Evolutionary conservation across 164 flowering plant species (phyloP).

Genomic region (Protea cynaroides): DNA sequence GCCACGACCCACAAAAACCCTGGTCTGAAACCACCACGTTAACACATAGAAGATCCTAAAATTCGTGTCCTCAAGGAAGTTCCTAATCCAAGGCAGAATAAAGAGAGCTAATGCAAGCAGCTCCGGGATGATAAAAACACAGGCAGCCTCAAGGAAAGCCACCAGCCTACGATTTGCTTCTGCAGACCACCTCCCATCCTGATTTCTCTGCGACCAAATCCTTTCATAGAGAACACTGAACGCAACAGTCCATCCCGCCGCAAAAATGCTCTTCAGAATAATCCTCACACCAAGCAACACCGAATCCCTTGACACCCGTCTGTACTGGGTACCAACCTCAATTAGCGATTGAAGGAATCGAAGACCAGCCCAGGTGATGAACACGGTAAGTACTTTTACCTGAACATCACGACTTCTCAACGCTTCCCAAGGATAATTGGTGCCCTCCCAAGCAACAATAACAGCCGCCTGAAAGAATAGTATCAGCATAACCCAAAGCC

Average conservation of each 20-base stretch:
- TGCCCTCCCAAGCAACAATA: slow-evolving; percentile 68
- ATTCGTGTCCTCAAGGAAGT: slow-evolving; percentile 56
- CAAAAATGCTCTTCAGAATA: slow-evolving; percentile 65
- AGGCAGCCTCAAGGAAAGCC: slow-evolving; percentile 56
- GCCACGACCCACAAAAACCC: slow-evolving; percentile 83
- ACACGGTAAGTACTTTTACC: slow-evolving; percentile 61
- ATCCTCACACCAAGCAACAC: slow-evolving; percentile 58
- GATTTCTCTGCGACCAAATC: slow-evolving; percentile 67
- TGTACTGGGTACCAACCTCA: slow-evolving; percentile 92
- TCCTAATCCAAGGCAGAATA: slow-evolving; percentile 74
- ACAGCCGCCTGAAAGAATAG: slow-evolving; percentile 68
- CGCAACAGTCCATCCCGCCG: slow-evolving; percentile 55
- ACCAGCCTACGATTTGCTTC: slow-evolving; percentile 49
- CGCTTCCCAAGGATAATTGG: slow-evolving; percentile 59
- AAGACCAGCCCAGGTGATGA: slow-evolving; percentile 83
- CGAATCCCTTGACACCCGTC: slow-evolving; percentile 70
- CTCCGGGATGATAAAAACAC: slow-evolving; percentile 68
- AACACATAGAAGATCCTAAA: slow-evolving; percentile 52
- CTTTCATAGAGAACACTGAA: slow-evolving; percentile 65
- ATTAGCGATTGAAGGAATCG: slow-evolving; percentile 69
- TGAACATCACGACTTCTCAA: slow-evolving; percentile 51
- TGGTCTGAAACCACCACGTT: slow-evolving; percentile 94
- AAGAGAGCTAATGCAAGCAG: slow-evolving; percentile 64
- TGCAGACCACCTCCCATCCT: slow-evolving; percentile 53
- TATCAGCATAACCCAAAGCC: slow-evolving; percentile 75